These are phyloP conservation scores for Telopea speciosissima DNA, from an alignment of 177 flowering plant genomes.

Conservation along the genomic window DNA sequence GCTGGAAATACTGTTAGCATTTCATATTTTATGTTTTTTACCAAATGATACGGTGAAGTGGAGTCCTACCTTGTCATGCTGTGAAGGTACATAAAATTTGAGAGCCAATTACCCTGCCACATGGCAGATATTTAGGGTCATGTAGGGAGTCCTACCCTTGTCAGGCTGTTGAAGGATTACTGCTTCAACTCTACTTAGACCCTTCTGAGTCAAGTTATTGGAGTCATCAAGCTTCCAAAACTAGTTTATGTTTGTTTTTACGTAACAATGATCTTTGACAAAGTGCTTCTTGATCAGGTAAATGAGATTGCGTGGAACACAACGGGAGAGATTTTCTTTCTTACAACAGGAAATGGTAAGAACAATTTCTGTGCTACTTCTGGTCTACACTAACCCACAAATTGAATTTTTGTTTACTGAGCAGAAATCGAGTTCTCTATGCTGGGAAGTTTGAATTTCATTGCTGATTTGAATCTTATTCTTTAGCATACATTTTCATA, in stretches of 20 bases:
- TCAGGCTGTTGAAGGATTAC: too few species aligned
- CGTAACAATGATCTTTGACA: constrained; percentile 25
- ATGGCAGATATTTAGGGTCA: too few species aligned
- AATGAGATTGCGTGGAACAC: constrained; percentile 97
- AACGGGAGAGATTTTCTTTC: constrained; percentile 84
- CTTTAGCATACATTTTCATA: not conserved
- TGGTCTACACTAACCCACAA: constrained; percentile 1
- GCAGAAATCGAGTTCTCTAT: not conserved
- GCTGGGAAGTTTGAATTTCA: not conserved
- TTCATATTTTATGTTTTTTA: too few species aligned
- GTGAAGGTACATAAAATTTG: too few species aligned
- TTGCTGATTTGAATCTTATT: not conserved
- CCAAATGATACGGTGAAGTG: too few species aligned
- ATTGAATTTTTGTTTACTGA: not conserved
- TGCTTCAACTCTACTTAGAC: too few species aligned
- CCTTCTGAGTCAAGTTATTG: too few species aligned
- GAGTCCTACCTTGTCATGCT: too few species aligned
- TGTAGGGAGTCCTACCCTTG: too few species aligned
- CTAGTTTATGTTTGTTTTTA: not conserved
- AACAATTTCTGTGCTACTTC: constrained; percentile 3
- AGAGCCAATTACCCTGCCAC: too few species aligned
- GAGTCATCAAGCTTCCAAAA: too few species aligned
- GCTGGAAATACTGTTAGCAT: not conserved
- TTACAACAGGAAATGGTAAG: constrained; percentile 94
- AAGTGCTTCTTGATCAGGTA: constrained; percentile 43